phyloP scores from a whole-genome alignment of 2,329 filamentous ascomycete species.

The Penicillium sp. region DNA sequence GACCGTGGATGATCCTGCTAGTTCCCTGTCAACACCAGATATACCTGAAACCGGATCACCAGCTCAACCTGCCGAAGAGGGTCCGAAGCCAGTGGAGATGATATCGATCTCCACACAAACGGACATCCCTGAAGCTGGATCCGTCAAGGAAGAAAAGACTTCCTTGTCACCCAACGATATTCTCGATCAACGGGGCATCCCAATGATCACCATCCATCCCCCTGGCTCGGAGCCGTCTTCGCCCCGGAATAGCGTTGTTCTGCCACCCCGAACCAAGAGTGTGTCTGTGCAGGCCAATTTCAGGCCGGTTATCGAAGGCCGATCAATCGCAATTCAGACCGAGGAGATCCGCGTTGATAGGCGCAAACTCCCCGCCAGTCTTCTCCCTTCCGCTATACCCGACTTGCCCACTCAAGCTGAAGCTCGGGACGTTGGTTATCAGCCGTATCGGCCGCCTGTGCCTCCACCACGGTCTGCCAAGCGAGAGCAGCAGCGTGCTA shows the following conservation, averaged over 20 bases:
- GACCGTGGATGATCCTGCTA: conserved; percentile 38
- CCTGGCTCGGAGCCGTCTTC: conserved; percentile 78
- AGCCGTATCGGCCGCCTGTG: conserved; percentile 31
- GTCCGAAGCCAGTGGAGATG: conserved; percentile 18
- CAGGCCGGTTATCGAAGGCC: conserved; percentile 43
- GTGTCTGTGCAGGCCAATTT: conserved; percentile 72
- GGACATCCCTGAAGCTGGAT: conserved; percentile 16
- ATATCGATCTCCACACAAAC: conserved; percentile 35
- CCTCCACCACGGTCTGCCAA: conserved; percentile 33
- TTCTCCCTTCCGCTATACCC: conserved; percentile 72
- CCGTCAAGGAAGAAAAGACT: conserved; percentile 11
- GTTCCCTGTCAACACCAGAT: conserved; percentile 34
- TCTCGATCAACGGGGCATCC: conserved; percentile 52
- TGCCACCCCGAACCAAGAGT: conserved; percentile 76
- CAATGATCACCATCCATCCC: conserved; percentile 86
- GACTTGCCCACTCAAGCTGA: conserved; percentile 41
- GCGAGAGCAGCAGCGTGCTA: conserved; percentile 25
- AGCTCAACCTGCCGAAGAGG: conserved; percentile 7
- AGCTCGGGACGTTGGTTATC: conserved; percentile 26
- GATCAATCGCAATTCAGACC: conserved; percentile 68
- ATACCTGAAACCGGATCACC: conserved; percentile 23
- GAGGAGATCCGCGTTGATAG: conserved; percentile 83
- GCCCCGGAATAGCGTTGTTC: conserved; percentile 65
- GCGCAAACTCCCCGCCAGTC: conserved; percentile 68
- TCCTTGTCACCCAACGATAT: conserved; percentile 12